These are phyloP conservation scores for Triangularia setosa DNA, from an alignment of 2,329 filamentous ascomycete species.

Conservation along the genomic window DNA sequence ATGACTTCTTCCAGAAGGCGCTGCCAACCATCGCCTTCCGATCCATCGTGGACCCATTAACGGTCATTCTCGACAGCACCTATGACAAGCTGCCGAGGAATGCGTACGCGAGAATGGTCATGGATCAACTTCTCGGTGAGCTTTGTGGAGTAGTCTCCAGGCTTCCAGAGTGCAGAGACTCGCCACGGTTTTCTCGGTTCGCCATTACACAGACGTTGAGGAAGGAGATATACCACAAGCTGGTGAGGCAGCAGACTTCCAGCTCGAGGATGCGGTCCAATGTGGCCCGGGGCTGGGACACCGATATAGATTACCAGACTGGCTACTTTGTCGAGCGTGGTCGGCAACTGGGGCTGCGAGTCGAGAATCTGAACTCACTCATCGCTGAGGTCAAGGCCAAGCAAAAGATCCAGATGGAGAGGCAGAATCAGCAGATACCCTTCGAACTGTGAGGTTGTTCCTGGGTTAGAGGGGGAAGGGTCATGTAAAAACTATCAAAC, in stretches of 20 bases:
- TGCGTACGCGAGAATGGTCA: slow-evolving; percentile 58
- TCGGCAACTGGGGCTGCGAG: slow-evolving; percentile 40
- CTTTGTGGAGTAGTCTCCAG: slow-evolving; percentile 65
- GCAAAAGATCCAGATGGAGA: not conserved
- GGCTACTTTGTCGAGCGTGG: slow-evolving; percentile 80
- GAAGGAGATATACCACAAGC: slow-evolving; percentile 53
- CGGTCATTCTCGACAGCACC: slow-evolving; percentile 70
- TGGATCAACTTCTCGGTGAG: slow-evolving; percentile 70
- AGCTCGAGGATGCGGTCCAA: slow-evolving; percentile 65
- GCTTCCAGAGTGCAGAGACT: slow-evolving; percentile 68
- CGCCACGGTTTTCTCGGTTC: slow-evolving; percentile 52
- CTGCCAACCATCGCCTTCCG: slow-evolving; percentile 75
- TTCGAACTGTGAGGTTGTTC: not conserved
- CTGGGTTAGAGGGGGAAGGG: not conserved
- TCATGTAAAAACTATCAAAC: not conserved
- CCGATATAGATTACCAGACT: slow-evolving; percentile 81
- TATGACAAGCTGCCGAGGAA: slow-evolving; percentile 71
- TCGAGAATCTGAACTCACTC: not conserved
- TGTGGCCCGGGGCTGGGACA: slow-evolving; percentile 56
- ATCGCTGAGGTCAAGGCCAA: slow-evolving; percentile 4
- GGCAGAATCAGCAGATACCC: not conserved
- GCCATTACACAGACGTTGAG: slow-evolving; percentile 59
- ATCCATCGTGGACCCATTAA: slow-evolving; percentile 75
- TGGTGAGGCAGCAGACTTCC: slow-evolving; percentile 53
- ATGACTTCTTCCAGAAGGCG: slow-evolving; percentile 66